Base-by-base conservation (phyloP, 106 monocot species). In the Agapanthus africanus region DNA sequence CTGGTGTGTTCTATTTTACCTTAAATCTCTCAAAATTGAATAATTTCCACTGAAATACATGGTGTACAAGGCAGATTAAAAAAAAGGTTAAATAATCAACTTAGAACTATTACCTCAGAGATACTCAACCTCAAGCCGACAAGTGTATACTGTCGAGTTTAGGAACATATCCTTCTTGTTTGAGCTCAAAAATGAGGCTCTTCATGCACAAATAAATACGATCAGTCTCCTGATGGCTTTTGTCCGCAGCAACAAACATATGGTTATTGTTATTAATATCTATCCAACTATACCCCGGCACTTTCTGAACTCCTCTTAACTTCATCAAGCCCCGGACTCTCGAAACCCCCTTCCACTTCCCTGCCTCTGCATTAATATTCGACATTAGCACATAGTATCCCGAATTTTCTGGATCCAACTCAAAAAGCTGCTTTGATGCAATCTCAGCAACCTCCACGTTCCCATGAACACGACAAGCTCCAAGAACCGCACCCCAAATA, bases 361-460 rank as follows among this genome's bases (percentile, higher is more conserved):
- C 97, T 67, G 82, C 67, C 22, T 82, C 72, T 33, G 84, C 97
- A 81, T 83, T 67, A 23, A 85, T 73, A 63, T 99, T 92, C 21
- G 97, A 87, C 87, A 99, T 74, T 41, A 99, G 70, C 16, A 99
- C 79, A 78, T 92, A 92, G 71, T 92, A 99, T 21, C 97, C 97
- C 47, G 97, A 99, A 72, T 99, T 99, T 33, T 68, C 9, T 15
- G 89, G 91, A 65, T 99, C 97, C 64, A 92, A 51, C 67, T 80
- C 56, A 59, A 99, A 90, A 3, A 99, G 84, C 10, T 92, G 72
- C 39, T 66, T 71, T 25, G 88, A 80, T 51, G 92, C 97, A 59
- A 97, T 70, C 63, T 91, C 88, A 38, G 88, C 95, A 65, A 90
- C 49, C 66, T 89, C 81, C 28, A 77, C 46, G 71, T 92, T 82